Base-by-base conservation (phyloP, 2,329 filamentous ascomycete species). In the Xylariaceae sp. region DNA sequence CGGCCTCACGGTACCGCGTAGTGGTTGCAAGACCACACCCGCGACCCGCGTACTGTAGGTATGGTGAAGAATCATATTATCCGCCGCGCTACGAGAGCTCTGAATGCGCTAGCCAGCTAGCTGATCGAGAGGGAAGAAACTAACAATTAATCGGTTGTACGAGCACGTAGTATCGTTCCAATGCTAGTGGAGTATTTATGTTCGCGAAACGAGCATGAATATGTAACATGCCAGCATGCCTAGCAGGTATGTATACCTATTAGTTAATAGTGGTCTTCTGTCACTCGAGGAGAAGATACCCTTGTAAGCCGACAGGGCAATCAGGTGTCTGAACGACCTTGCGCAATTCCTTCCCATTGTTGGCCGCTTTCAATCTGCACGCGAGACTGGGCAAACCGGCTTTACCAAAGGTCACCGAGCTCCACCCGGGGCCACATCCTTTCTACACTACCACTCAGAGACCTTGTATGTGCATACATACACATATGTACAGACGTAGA, bases 361-460 rank as follows among this genome's bases (percentile, higher is more conserved):
- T 46, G 44, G 44, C 44, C n/a, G 14, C 23, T 21, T 20, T 46
- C 44, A 16, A 46, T 23, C 44, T 46, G 44, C 44, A 46, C 44
- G 44, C 44, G 44, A 46, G 44, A 46, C 23, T 26, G 14, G 21
- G n/a, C 44, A 29, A 21, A 46, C 44, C 18, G 44, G 44, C 21
- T 20, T 52, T 44, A 40, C 48, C 21, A 47, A 45, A 29, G 45
- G 47, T 57, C 29, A 37, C 48, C 55, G 47, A 48, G 44, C 32
- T 45, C 52, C 56, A 54, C 48, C 44, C 43, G 32, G 23, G 18
- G 18, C 44, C 21, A 23, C 44, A 23, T 20, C 58, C 57, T 57
- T 42, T 61, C 55, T 58, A n/a, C n/a, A n/a, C n/a, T n/a, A 48
- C 42, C 42, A 29, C 48, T 48, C 37, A 50, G 40, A 20, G 42